phyloP scores from a whole-genome alignment of 1,284 basidiomycete species.

The Coniferiporia sulphurascens region DNA sequence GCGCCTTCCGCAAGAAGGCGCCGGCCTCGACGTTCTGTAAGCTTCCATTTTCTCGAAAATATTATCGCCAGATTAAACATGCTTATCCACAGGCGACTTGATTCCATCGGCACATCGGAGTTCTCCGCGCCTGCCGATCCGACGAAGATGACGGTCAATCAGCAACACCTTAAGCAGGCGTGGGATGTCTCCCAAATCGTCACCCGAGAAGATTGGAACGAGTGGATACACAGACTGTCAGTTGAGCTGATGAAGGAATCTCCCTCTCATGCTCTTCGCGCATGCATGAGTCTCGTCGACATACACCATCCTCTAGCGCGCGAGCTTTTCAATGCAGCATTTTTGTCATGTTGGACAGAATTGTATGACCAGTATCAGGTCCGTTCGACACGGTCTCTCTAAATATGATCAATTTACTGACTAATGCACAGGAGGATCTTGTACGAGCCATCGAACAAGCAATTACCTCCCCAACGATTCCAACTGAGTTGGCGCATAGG shows the following conservation, averaged over 20 bases:
- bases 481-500: slow-evolving; percentile 90
- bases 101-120: slow-evolving; percentile 60
- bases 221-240: slow-evolving; percentile 93
- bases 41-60: slow-evolving; percentile 24
- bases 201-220: slow-evolving; percentile 88
- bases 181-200: slow-evolving; percentile 88
- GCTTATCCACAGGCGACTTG: slow-evolving; percentile 38
- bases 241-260: slow-evolving; percentile 99
- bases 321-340: slow-evolving; percentile 97
- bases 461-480: slow-evolving; percentile 75
- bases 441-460: slow-evolving; percentile 89
- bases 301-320: slow-evolving; percentile 89
- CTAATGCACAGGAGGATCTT: slow-evolving; percentile 71
- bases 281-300: slow-evolving; percentile 92
- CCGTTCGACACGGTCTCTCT: slow-evolving; percentile 1
- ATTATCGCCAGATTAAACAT: slow-evolving; percentile 12
- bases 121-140: slow-evolving; percentile 77
- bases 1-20: slow-evolving; percentile 74
- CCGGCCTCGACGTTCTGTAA: slow-evolving; percentile 54
- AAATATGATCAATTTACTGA: not conserved
- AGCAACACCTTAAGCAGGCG: slow-evolving; percentile 94
- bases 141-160: slow-evolving; percentile 91
- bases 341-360: slow-evolving; percentile 97
- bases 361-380: slow-evolving; percentile 96
- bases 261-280: slow-evolving; percentile 93